Percentiles rank a stretch among this genome's conserved stretches.
Evolutionary conservation across 2,329 filamentous ascomycete species (phyloP).

Genomic region (Phialophora macrospora): DNA sequence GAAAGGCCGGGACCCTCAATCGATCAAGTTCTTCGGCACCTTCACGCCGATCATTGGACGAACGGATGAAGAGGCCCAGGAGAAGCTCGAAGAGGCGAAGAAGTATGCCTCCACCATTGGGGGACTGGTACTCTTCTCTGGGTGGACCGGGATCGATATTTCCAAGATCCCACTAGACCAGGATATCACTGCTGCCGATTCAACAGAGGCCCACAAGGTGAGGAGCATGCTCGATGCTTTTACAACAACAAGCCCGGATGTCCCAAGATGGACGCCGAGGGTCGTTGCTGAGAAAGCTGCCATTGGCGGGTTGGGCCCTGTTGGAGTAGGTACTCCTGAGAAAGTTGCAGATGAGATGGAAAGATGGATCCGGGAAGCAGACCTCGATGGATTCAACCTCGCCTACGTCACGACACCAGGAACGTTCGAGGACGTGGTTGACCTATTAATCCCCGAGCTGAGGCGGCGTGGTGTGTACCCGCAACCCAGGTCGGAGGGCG

Average conservation of each 20-base stretch:
- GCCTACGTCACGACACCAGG: constrained; percentile 58
- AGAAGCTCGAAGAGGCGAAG: constrained; percentile 58
- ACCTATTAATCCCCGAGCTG: constrained; percentile 56
- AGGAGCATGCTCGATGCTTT: constrained; percentile 57
- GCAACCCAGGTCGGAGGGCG: constrained; percentile 32
- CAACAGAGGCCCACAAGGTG: constrained; percentile 59
- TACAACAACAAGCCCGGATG: constrained; percentile 54
- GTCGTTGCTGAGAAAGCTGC: constrained; percentile 54
- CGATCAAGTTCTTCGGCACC: constrained; percentile 61
- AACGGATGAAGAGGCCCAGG: constrained; percentile 59
- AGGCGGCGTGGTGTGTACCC: constrained; percentile 49
- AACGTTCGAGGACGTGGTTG: constrained; percentile 59
- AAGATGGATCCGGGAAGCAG: constrained; percentile 69
- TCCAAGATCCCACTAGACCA: constrained; percentile 63
- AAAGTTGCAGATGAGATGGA: constrained; percentile 72
- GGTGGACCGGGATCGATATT: constrained; percentile 66
- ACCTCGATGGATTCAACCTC: constrained; percentile 74
- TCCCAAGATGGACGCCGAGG: constrained; percentile 48
- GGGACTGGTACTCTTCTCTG: constrained; percentile 61
- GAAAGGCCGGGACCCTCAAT: constrained; percentile 60
- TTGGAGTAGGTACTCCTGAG: constrained; percentile 61
- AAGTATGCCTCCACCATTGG: constrained; percentile 61
- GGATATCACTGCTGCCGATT: constrained; percentile 61
- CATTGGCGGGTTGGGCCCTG: constrained; percentile 57
- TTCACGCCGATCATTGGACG: constrained; percentile 57